A percentile compares a stretch with the other conserved stretches of the same genome.
These are phyloP conservation scores for Chaetomium sp. DNA, from an alignment of 2,329 filamentous ascomycete species.

Conservation along the genomic window DNA sequence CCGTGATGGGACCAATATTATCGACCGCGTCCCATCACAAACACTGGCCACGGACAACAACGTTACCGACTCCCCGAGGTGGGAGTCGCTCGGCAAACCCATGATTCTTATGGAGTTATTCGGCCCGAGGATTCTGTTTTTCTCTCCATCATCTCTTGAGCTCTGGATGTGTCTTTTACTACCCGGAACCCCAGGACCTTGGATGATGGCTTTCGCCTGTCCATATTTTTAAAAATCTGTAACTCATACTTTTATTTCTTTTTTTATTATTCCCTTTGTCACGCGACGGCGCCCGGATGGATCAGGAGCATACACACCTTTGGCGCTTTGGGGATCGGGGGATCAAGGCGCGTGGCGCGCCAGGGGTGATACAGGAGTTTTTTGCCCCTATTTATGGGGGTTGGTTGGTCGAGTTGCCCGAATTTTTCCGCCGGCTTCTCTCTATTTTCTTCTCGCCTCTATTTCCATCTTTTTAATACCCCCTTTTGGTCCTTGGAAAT, in stretches of 20 bases:
- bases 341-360: not conserved
- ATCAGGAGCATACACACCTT: not conserved
- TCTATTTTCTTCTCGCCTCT: not conserved
- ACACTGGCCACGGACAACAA: no score
- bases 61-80: not conserved
- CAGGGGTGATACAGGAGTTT: conserved; percentile 2
- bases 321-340: not conserved
- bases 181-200: not conserved
- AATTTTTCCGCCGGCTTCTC: no score
- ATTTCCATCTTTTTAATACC: conserved; percentile 4
- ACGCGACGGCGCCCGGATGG: not conserved
- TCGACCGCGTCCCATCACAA: no score
- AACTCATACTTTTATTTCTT: not conserved
- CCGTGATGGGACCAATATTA: no score
- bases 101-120: conserved; percentile 1
- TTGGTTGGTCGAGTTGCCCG: not conserved
- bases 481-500: conserved; percentile 4
- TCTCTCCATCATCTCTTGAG: not conserved
- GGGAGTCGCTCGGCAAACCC: not conserved
- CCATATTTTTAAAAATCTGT: conserved; percentile 1
- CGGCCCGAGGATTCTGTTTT: not conserved
- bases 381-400: not conserved
- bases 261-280: not conserved
- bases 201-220: not conserved
- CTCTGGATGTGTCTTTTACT: not conserved